phyloP scores from a whole-genome alignment of 495 filamentous ascomycete species.

The Thozetella sp. region DNA sequence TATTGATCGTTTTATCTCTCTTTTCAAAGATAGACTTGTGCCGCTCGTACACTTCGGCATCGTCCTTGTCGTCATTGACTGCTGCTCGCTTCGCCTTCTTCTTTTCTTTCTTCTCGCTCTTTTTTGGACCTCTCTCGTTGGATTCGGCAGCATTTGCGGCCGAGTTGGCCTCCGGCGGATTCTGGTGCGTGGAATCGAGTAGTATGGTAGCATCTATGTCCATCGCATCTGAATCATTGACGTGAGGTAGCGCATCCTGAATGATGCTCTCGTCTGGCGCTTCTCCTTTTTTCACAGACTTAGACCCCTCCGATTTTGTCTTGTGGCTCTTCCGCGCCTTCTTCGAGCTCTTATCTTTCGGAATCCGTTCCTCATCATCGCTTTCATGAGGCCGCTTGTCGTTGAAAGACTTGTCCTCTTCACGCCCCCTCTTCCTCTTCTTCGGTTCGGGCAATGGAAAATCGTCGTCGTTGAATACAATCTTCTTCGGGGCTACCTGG shows the following conservation, averaged over 20 bases:
- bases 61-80: conserved; percentile 13
- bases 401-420: background rate
- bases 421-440: conserved; percentile 14
- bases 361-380: background rate
- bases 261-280: conserved; percentile 6
- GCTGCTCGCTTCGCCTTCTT: conserved; percentile 15
- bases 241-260: too few relatives aligned
- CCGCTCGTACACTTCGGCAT: conserved; percentile 25
- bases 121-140: background rate
- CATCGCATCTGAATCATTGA: too few relatives aligned
- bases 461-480: conserved; percentile 26
- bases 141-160: background rate
- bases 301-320: background rate
- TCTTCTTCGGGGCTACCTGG: conserved; percentile 20
- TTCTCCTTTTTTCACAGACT: conserved; percentile 7
- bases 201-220: too few relatives aligned
- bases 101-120: conserved; percentile 8
- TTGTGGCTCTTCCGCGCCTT: background rate
- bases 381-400: conserved; percentile 4
- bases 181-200: too few relatives aligned
- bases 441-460: conserved; percentile 14
- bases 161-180: too few relatives aligned
- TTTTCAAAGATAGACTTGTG: conserved; percentile 50
- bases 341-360: background rate
- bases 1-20: conserved; percentile 45